Evolutionary conservation across 1,284 basidiomycete genomes (phyloP), one percentile per base, ranked within the genome.

Genomic region (Trametes hirsuta): DNA sequence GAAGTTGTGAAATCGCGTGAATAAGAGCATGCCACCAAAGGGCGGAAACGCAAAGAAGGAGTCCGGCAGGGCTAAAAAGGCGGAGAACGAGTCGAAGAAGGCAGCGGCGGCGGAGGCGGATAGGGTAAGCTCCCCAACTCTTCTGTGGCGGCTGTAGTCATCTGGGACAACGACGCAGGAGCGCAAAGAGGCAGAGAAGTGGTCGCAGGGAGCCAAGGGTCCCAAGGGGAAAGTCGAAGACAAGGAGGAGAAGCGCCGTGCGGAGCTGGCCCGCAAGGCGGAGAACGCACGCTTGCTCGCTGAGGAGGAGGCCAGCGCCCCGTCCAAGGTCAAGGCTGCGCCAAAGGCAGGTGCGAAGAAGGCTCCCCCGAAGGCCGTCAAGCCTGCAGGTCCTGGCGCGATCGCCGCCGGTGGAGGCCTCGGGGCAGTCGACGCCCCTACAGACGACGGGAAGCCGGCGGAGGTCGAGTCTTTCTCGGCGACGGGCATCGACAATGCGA

Each of bases 21-120:
- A 18, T 18, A 18, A 5, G 12, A 41, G 0, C 6, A 95, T 95
- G 94, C 75, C 93, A 59, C 93, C 94, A 1, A 93, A 90, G 72
- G 91, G 91, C 69, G 86, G 84, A 68, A 95, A 94, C 80, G 81
- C 91, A 64, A 96, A 95, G 86, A 95, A 95, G 74, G 94, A 95
- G 74, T 76, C 85, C 35, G 94, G 94, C 2, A 77, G 91, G 49
- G 91, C 95, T 1, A 94, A 94, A 76, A 98, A 98, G 77, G 93
- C 94, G 6, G 95, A 97, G 73, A 96, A 95, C 75, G 94, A 95
- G 74, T 82, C 86, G 22, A 86, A 90, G 82, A 91, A 91, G 75
- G 81, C 86, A 65, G 84, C 82, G 10, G 79, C 79, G 3, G 86
- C 80, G 0, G 80, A 80, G 6, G 79, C 79, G 8, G 88, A 86